Evolutionary conservation across 164 flowering plant genomes (phyloP), one percentile per base, ranked within the genome.

Genomic region (Akebia trifoliata): DNA sequence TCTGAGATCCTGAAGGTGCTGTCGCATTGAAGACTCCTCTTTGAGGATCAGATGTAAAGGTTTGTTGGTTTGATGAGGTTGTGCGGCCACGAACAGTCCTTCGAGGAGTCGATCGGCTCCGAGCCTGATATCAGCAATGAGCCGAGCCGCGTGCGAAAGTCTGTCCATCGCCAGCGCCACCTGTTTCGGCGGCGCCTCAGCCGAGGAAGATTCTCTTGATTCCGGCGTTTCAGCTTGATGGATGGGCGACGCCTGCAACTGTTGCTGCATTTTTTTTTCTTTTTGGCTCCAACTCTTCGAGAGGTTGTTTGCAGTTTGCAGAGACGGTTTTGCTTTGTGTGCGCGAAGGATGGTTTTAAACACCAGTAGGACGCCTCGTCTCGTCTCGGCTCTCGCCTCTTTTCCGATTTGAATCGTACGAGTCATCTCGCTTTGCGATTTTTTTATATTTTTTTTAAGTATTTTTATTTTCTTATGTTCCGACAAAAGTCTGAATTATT

Each of bases 171-270:
- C 99, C 62, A 77, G 61, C 2, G 99, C 97, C 59, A 94, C 96
- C 74, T 86, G 97, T 72, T 87, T 94, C 57, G 99, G 99, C 55
- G 99, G 99, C 21, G 99, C 97, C 44, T 84, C 96, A 54, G 50
- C 62, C 29, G 68, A 20, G 3, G 70, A n/a, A n/a, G n/a, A 14
- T 15, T 57, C 70, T n/a, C 60, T 42, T 12, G 68, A 32, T 4
- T 52, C 67, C 71, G 56, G 50, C 34, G 36, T 55, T 25, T 57
- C 53, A 12, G 29, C 15, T 35, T 47, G 46, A n/a, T 54, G 32
- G 35, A 56, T 32, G 10, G 55, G 15, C 14, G 43, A 24, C 17
- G 22, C 32, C 42, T 47, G 50, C 38, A 54, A 55, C 44, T 52
- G 56, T 28, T 56, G 65, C 71, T 56, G 61, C 71, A 61, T 67